phyloP scores from a whole-genome alignment of 2,329 filamentous ascomycete genomes.

The Coniella lustricola region DNA sequence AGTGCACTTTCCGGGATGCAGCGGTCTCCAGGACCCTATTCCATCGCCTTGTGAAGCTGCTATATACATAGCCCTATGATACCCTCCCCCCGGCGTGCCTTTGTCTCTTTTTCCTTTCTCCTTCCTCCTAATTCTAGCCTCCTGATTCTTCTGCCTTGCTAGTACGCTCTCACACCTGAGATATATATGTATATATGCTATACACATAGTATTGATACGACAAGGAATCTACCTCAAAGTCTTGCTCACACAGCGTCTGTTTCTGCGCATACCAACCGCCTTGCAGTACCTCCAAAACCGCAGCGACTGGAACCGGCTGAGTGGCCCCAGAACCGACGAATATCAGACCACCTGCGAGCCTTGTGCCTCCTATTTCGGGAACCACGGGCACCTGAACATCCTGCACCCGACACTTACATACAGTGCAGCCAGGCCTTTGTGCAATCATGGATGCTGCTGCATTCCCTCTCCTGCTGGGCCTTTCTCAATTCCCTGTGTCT shows the following conservation, averaged over 20 bases:
- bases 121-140: neutral
- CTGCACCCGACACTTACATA: neutral
- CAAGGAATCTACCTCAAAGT: no score
- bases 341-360: slow-evolving; percentile 14
- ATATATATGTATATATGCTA: neutral
- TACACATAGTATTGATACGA: neutral
- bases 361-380: slow-evolving; percentile 9
- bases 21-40: neutral
- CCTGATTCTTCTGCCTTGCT: neutral
- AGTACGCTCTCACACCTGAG: slow-evolving; percentile 1
- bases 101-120: neutral
- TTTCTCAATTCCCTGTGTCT: slow-evolving; percentile 29
- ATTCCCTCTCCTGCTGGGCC: slow-evolving; percentile 13
- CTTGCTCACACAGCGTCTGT: no score
- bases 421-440: neutral
- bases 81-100: no score
- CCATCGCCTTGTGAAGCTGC: neutral
- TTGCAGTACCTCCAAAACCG: neutral
- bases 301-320: slow-evolving; percentile 3
- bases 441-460: slow-evolving; percentile 11
- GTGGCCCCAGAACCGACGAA: slow-evolving; percentile 15
- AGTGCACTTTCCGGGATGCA: slow-evolving; percentile 3
- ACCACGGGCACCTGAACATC: neutral
- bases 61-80: neutral
- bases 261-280: no score